These are phyloP conservation scores for Colletotrichum sublineola DNA, from an alignment of 2,329 filamentous ascomycete species.

Conservation along the genomic window DNA sequence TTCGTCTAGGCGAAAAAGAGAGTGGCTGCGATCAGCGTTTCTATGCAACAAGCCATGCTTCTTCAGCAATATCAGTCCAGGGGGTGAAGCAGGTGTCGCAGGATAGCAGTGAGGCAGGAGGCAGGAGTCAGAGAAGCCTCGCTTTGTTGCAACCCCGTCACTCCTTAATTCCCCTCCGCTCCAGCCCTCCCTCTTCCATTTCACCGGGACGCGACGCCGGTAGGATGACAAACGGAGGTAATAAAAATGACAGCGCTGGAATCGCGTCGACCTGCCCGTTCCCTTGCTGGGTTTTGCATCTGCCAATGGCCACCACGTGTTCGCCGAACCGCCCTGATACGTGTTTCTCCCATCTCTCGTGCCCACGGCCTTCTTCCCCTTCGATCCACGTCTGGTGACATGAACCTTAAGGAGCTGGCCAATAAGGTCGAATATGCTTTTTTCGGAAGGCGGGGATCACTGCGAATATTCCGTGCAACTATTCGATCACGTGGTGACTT, in stretches of 20 bases:
- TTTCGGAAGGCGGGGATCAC: constrained; percentile 16
- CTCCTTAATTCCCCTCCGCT: neutral
- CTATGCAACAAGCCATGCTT: constrained; percentile 40
- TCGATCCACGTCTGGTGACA: constrained; percentile 36
- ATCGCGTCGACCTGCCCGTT: constrained; percentile 27
- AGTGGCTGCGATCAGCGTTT: constrained; percentile 23
- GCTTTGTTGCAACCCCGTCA: neutral
- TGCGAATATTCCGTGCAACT: constrained; percentile 28
- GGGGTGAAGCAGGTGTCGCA: constrained; percentile 32
- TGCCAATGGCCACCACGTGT: constrained; percentile 40
- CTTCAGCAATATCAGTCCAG: constrained; percentile 37
- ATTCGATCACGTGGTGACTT: neutral
- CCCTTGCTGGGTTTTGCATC: constrained; percentile 2
- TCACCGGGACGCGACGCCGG: neutral
- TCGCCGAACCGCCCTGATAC: constrained; percentile 26
- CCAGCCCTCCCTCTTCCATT: neutral
- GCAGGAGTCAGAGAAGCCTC: constrained; percentile 26
- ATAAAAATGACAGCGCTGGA: constrained; percentile 25
- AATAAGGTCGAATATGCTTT: constrained; percentile 15
- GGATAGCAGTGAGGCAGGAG: constrained; percentile 17
- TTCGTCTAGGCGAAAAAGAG: constrained; percentile 14
- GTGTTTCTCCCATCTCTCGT: neutral
- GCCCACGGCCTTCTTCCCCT: neutral
- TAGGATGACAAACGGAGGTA: constrained; percentile 17
- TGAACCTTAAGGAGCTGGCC: constrained; percentile 29